These are phyloP conservation scores for Trichoderma sp. DNA, from an alignment of 2,329 filamentous ascomycete genomes.

Conservation along the genomic window DNA sequence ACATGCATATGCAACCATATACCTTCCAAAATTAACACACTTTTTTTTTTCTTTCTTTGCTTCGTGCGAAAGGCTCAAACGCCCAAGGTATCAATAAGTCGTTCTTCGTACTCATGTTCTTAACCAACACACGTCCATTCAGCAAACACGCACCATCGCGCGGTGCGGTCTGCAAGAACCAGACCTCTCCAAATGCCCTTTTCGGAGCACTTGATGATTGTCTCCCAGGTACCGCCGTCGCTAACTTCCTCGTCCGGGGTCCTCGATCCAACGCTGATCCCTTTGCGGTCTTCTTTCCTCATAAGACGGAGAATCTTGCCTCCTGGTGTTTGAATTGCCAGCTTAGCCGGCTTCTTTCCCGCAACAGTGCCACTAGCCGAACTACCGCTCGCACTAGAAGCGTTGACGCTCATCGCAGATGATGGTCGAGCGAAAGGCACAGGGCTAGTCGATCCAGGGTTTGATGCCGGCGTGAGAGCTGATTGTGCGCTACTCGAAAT, in stretches of 20 bases:
- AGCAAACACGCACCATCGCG: slow-evolving; percentile 88
- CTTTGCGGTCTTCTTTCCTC: slow-evolving; percentile 72
- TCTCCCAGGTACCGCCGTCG: slow-evolving; percentile 81
- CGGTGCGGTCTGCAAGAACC: slow-evolving; percentile 79
- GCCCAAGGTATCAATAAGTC: slow-evolving; percentile 2
- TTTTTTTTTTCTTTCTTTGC: not conserved
- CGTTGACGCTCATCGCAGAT: slow-evolving; percentile 66
- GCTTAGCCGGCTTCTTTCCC: slow-evolving; percentile 83
- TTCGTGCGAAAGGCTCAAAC: not conserved
- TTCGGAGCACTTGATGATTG: slow-evolving; percentile 87
- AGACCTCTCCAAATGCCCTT: slow-evolving; percentile 78
- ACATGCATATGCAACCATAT: slow-evolving; percentile 27
- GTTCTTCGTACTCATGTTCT: not conserved
- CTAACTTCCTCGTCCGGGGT: slow-evolving; percentile 57
- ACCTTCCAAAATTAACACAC: slow-evolving; percentile 18
- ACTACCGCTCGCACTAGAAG: slow-evolving; percentile 58
- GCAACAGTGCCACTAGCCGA: slow-evolving; percentile 55
- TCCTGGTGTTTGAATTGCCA: slow-evolving; percentile 90
- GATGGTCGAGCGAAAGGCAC: slow-evolving; percentile 62
- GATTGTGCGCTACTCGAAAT: slow-evolving; percentile 37
- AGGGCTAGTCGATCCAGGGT: slow-evolving; percentile 54
- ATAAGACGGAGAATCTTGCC: slow-evolving; percentile 92
- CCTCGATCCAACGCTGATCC: slow-evolving; percentile 50
- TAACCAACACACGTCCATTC: slow-evolving; percentile 70
- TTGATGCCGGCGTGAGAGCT: slow-evolving; percentile 49